These are phyloP conservation scores for Patellifolia procumbens DNA, from an alignment of 179 eudicot genomes.

Conservation along the genomic window DNA sequence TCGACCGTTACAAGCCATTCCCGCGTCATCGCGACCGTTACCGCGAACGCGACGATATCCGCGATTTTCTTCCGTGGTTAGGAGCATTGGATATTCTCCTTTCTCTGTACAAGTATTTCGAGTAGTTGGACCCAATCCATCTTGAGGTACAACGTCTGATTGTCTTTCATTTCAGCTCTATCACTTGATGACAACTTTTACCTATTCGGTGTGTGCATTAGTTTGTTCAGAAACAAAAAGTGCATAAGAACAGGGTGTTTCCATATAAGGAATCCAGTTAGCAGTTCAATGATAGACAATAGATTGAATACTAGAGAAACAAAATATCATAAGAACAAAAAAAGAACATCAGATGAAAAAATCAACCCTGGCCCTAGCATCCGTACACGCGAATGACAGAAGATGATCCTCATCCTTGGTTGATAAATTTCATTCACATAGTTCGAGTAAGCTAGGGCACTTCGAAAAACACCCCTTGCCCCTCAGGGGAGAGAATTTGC, in stretches of 20 bases:
- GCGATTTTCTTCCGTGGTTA: too few species aligned
- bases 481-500: neutral
- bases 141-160: too few species aligned
- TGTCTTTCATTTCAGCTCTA: too few species aligned
- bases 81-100: too few species aligned
- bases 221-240: neutral
- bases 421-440: neutral
- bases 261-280: neutral
- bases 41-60: too few species aligned
- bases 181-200: neutral
- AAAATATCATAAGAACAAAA: neutral
- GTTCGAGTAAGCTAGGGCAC: neutral
- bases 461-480: neutral
- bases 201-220: neutral
- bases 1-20: too few species aligned
- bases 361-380: neutral
- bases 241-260: neutral
- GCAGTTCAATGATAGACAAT: neutral
- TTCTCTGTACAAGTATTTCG: neutral
- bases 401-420: neutral
- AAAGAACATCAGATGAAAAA: neutral
- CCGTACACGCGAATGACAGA: neutral
- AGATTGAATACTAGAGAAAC: neutral
- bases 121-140: too few species aligned
- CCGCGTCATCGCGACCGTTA: too few species aligned